Percentiles rank a stretch among this genome's conserved stretches.
Evolutionary conservation across 139 green algal genomes (phyloP).

Genomic region (Deuterostichococcus epilithicus): DNA sequence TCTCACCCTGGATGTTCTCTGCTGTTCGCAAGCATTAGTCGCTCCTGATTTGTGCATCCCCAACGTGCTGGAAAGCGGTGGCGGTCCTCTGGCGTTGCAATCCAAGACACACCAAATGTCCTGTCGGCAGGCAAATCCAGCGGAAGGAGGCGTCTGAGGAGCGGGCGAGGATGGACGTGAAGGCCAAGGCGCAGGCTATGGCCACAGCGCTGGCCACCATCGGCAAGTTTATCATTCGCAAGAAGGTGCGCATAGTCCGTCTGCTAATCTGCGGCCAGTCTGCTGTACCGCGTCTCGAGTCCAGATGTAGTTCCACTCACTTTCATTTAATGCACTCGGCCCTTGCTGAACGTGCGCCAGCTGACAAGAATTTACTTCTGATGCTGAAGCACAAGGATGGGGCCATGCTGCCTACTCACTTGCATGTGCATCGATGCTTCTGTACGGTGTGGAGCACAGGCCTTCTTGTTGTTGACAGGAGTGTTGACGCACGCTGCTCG

Average conservation of each 20-base stretch:
- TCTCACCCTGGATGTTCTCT: neutral
- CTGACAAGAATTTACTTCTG: neutral
- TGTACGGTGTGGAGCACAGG: too few species aligned
- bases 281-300: too few species aligned
- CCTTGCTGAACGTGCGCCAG: neutral
- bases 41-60: neutral
- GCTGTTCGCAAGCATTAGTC: neutral
- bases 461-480: too few species aligned
- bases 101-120: neutral
- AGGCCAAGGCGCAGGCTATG: slow-evolving; percentile 55
- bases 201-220: slow-evolving; percentile 78
- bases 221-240: slow-evolving; percentile 89
- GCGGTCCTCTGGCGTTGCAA: neutral
- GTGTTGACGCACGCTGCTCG: too few species aligned
- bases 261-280: too few species aligned
- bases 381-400: neutral
- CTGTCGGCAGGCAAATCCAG: slow-evolving; percentile 12
- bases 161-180: slow-evolving; percentile 45
- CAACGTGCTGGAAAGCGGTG: neutral
- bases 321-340: neutral
- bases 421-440: too few species aligned
- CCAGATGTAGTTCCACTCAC: too few species aligned
- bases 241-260: slow-evolving; percentile 55
- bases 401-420: too few species aligned
- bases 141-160: slow-evolving; percentile 28